phyloP scores from a whole-genome alignment of 2,329 filamentous ascomycete species.

The Penicillium sp. region DNA sequence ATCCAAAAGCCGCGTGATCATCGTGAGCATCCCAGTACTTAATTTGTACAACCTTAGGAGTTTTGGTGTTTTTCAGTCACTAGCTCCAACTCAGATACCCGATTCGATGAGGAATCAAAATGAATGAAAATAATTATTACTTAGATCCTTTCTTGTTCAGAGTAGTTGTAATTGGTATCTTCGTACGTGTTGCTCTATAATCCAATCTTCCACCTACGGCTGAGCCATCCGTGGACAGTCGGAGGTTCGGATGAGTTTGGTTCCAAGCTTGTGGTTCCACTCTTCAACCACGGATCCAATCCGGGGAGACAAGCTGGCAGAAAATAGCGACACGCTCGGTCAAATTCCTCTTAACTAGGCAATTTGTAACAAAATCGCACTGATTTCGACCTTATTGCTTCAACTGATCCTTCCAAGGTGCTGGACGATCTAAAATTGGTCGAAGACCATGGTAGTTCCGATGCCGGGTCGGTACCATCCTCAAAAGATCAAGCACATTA shows the following conservation, averaged over 20 bases:
- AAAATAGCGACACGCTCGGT: neutral
- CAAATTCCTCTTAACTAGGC: neutral
- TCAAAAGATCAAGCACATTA: slow-evolving; percentile 10
- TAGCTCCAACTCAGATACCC: slow-evolving; percentile 9
- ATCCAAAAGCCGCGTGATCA: neutral
- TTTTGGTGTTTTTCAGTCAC: slow-evolving; percentile 1
- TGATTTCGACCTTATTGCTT: neutral
- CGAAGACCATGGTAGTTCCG: slow-evolving; percentile 7
- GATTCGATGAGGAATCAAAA: slow-evolving; percentile 11
- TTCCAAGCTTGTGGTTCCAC: neutral
- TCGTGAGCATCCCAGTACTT: slow-evolving; percentile 5
- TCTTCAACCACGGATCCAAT: neutral
- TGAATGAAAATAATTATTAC: neutral
- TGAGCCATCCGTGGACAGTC: neutral
- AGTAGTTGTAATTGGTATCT: neutral
- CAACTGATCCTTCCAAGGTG: slow-evolving; percentile 1
- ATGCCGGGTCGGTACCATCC: neutral
- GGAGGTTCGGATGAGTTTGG: neutral
- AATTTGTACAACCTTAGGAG: neutral
- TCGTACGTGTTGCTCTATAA: neutral
- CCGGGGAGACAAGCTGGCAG: neutral
- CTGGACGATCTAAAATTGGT: slow-evolving; percentile 7
- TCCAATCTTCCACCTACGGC: neutral
- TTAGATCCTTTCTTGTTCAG: neutral
- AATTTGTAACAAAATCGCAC: neutral